Conservation (phyloP, 2,329 filamentous ascomycete species). For the Cladophialophora psammophila region DNA sequence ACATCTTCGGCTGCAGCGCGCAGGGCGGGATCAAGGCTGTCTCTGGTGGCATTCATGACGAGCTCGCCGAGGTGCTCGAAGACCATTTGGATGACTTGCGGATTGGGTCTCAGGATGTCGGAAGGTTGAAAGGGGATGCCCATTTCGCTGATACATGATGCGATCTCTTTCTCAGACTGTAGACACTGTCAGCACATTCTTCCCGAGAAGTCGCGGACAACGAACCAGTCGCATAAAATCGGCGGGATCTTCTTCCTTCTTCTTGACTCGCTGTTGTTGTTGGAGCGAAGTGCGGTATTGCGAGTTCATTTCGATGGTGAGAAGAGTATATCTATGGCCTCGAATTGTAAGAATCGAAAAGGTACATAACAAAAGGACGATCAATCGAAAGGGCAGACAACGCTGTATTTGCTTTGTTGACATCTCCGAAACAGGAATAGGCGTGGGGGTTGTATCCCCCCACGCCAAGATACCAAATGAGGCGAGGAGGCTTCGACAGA, state of each 20-base stretch:
- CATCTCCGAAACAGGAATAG: conserved; percentile 15
- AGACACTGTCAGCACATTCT: conserved; percentile 47
- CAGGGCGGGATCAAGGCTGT: conserved; percentile 95
- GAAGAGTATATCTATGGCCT: conserved; percentile 1
- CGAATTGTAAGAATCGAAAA: not conserved
- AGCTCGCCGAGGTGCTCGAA: conserved; percentile 98
- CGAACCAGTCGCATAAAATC: conserved; percentile 64
- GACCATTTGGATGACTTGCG: conserved; percentile 93
- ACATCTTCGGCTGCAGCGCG: conserved; percentile 84
- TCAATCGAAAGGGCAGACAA: not conserved
- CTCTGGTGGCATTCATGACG: conserved; percentile 89
- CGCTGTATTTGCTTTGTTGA: conserved; percentile 9
- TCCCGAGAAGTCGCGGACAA: conserved; percentile 32
- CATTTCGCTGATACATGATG: conserved; percentile 96
- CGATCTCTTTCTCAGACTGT: conserved; percentile 78
- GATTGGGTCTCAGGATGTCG: conserved; percentile 92
- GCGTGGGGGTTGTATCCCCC: conserved; percentile 8
- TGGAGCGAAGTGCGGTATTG: conserved; percentile 56
- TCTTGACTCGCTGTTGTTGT: conserved; percentile 56
- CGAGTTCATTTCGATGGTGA: conserved; percentile 59
- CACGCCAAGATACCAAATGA: not conserved
- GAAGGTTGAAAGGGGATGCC: conserved; percentile 85
- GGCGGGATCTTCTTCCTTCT: conserved; percentile 65
- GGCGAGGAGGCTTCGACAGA: conserved; percentile 15
- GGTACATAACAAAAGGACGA: not conserved